Evolutionary conservation across 179 eudicot genomes (phyloP).

Genomic region (Silene vulgaris): DNA sequence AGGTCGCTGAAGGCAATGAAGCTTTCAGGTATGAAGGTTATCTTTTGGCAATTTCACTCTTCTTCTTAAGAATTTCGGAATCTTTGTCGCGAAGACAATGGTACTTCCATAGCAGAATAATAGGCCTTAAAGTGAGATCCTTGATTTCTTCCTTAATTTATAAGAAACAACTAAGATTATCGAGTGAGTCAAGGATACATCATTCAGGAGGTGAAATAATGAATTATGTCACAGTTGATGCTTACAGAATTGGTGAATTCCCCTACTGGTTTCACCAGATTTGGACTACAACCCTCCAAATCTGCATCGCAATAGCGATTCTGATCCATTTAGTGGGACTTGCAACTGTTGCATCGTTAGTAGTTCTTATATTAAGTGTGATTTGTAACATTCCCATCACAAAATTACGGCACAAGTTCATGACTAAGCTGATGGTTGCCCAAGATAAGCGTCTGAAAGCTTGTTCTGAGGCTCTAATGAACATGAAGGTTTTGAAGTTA

Average conservation of each 20-base stretch:
- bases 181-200: conserved; percentile 22
- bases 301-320: conserved; percentile 30
- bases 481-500: conserved; percentile 66
- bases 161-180: conserved; percentile 29
- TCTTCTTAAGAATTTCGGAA: conserved; percentile 27
- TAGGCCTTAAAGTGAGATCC: conserved; percentile 32
- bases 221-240: conserved; percentile 37
- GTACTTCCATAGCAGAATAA: conserved; percentile 33
- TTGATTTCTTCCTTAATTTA: conserved; percentile 31
- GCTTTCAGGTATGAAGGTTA: conserved; percentile 31
- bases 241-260: conserved; percentile 37
- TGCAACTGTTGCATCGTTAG: conserved; percentile 29
- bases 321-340: conserved; percentile 28
- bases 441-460: conserved; percentile 62
- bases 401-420: conserved; percentile 57
- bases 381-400: conserved; percentile 36
- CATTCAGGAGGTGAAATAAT: conserved; percentile 35
- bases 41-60: conserved; percentile 27
- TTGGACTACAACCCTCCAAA: conserved; percentile 35
- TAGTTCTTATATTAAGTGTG: conserved; percentile 26
- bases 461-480: conserved; percentile 54
- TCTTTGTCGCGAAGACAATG: conserved; percentile 37
- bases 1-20: conserved; percentile 32
- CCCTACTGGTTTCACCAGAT: conserved; percentile 25
- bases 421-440: conserved; percentile 57